Conservation (phyloP, 23 red algal species). For the Gracilaria caudata region DNA sequence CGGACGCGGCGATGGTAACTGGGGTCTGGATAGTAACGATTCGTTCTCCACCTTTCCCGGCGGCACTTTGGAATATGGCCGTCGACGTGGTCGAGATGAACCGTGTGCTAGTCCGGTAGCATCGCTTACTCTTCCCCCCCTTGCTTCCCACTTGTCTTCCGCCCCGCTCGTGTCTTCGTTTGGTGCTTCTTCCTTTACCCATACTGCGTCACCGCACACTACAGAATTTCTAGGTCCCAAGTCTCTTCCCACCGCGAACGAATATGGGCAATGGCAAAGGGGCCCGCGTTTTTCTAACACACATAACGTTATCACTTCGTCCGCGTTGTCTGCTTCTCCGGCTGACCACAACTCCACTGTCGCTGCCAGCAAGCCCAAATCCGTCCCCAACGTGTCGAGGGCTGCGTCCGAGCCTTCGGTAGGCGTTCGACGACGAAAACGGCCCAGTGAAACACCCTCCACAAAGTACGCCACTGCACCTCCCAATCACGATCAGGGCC, state of each 20-base stretch:
- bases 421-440: constrained; percentile 1
- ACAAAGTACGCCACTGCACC: not conserved
- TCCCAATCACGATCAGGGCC: not conserved
- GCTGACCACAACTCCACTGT: constrained; percentile 27
- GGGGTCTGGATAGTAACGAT: constrained; percentile 2
- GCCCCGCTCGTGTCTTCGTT: constrained; percentile 21
- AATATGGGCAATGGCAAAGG: not conserved
- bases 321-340: not conserved
- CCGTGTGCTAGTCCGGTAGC: not conserved
- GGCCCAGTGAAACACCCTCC: not conserved
- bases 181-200: constrained; percentile 11
- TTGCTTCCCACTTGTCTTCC: not conserved
- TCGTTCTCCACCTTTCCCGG: constrained; percentile 27
- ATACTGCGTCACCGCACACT: not conserved
- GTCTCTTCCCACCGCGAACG: not conserved
- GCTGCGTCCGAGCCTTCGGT: constrained; percentile 12
- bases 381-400: not conserved
- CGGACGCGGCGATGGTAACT: constrained; percentile 4
- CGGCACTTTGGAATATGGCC: constrained; percentile 20
- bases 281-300: not conserved
- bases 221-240: constrained; percentile 8
- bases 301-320: not conserved
- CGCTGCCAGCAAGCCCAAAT: not conserved
- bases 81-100: constrained; percentile 15
- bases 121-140: constrained; percentile 17